These are phyloP conservation scores for Cystobasidium tubakii DNA, from an alignment of 768 basidiomycete species.

Conservation along the genomic window DNA sequence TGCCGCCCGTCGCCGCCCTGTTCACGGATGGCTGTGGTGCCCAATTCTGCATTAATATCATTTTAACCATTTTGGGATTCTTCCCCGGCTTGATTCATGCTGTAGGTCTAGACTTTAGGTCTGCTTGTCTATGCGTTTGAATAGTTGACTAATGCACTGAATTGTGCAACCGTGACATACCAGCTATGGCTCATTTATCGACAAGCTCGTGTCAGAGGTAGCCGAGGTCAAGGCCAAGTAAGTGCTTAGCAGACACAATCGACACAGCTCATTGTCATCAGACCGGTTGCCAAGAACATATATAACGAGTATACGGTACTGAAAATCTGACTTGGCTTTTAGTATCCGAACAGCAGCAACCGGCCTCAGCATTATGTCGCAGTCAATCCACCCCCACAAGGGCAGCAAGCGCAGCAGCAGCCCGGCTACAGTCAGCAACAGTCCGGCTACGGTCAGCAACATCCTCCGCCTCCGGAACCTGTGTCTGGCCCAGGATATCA, in stretches of 20 bases:
- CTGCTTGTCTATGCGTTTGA: no score
- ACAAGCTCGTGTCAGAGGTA: neutral
- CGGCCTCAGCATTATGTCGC: conserved; percentile 6
- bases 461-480: neutral
- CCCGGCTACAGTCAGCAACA: neutral
- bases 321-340: neutral
- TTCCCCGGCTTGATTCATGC: conserved; percentile 21
- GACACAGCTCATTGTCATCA: neutral
- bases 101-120: no score
- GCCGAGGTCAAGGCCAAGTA: neutral
- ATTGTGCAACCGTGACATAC: no score
- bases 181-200: conserved; percentile 21
- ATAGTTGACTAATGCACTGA: no score
- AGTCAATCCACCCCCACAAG: neutral
- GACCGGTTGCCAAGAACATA: no score
- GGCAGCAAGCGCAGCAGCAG: neutral
- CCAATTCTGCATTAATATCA: conserved; percentile 14
- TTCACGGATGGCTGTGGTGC: conserved; percentile 11
- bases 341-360: no score
- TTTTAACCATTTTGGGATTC: conserved; percentile 6
- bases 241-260: neutral
- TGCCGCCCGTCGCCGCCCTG: conserved; percentile 1
- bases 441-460: neutral
- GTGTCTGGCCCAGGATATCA: neutral
- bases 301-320: no score